Base-by-base conservation (phyloP, 2,329 filamentous ascomycete species). In the Alternaria conjuncta region DNA sequence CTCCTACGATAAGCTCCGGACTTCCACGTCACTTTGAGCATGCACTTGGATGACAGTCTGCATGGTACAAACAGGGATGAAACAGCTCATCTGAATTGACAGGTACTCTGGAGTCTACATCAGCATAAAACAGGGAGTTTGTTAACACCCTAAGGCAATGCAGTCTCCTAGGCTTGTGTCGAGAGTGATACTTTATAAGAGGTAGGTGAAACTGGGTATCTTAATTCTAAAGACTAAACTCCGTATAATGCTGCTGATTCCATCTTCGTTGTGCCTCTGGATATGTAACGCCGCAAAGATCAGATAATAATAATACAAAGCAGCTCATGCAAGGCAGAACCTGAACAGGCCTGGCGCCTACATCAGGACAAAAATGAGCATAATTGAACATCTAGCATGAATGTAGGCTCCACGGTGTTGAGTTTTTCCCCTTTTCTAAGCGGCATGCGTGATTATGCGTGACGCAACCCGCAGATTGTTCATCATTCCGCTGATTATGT, bases 401-500 rank as follows among this genome's bases (percentile, higher is more conserved):
- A 41, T 10, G 15, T 11, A 41, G 36, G 36, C 36, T 41, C n/a
- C 36, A n/a, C 12, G 36, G n/a, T 18, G 9, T 41, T 41, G 0
- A 3, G 9, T 3, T 10, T 10, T 32, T 20, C 10, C 4, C 20
- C 15, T 13, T 13, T 41, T 46, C 53, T 61, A 61, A 21, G 44
- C 30, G 9, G 67, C 32, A 30, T 44, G 60, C n/a, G 77, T 79
- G 4, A 79, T 73, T 60, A 78, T 75, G n/a, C 78, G 73, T 21
- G 77, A 79, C 30, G 79, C 60, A 15, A 79, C 74, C 21, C 78
- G 65, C 49, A 80, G 55, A 46, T 96, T 95, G 77, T 94, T 90
- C 60, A 95, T 81, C 66, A 96, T 87, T 1, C 90, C 91, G 65
- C 91, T 89, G 4, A 96, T 87, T 13, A 95, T 79, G 49, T 89